A percentile compares a stretch with the other conserved stretches of the same genome.
phyloP scores from a whole-genome alignment of 176 grass and related monocot species.

The Musa schizocarpa region DNA sequence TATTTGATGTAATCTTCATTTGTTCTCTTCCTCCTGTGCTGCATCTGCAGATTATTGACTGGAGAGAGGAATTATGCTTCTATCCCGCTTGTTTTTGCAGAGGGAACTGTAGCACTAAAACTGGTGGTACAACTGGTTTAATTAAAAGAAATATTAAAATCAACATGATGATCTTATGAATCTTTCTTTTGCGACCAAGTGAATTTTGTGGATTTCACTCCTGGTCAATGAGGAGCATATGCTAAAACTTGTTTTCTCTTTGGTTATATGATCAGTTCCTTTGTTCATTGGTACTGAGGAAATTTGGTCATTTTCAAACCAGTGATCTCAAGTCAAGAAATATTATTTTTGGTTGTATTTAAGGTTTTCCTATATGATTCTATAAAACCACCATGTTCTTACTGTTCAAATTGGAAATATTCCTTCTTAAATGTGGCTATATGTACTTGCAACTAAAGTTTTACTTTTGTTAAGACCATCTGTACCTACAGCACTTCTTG shows the following conservation, averaged over 20 bases:
- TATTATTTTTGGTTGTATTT: background rate
- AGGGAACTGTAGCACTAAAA: background rate
- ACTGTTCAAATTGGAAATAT: background rate
- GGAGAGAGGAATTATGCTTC: too few relatives aligned
- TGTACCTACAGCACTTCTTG: too few relatives aligned
- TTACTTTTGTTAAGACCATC: too few relatives aligned
- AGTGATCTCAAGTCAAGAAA: background rate
- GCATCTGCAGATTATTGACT: too few relatives aligned
- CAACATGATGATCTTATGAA: too few relatives aligned
- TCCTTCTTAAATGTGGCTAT: background rate
- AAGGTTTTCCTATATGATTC: background rate
- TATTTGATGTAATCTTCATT: too few relatives aligned
- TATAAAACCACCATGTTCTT: background rate
- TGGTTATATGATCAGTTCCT: background rate
- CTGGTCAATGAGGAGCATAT: too few relatives aligned
- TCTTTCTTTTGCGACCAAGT: too few relatives aligned
- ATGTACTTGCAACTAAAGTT: background rate
- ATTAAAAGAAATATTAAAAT: too few relatives aligned
- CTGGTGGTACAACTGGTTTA: too few relatives aligned
- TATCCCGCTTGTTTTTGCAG: background rate
- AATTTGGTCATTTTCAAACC: background rate
- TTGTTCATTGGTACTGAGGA: background rate
- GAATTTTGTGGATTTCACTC: too few relatives aligned
- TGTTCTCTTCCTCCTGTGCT: too few relatives aligned
- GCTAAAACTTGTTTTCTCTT: background rate